phyloP scores from a whole-genome alignment of 257 asterid species.

The Thymus mandschuricus region DNA sequence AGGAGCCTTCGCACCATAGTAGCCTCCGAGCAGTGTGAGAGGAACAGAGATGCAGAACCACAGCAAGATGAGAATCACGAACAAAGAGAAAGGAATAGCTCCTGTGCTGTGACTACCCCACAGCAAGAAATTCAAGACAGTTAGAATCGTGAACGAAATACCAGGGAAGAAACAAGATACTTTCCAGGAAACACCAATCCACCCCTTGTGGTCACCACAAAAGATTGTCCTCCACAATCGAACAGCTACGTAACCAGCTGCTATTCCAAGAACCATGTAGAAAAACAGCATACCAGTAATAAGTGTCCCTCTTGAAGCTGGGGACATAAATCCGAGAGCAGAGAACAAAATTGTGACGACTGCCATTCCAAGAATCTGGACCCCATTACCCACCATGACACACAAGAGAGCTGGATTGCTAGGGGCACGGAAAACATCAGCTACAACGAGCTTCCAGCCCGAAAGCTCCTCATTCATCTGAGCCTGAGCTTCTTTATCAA shows the following conservation, averaged over 20 bases:
- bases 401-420: slow-evolving; percentile 69
- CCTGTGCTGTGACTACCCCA: slow-evolving; percentile 93
- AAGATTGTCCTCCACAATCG: slow-evolving; percentile 81
- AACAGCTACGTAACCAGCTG: slow-evolving; percentile 83
- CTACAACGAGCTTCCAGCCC: slow-evolving; percentile 85
- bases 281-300: slow-evolving; percentile 80
- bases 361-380: slow-evolving; percentile 87
- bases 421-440: slow-evolving; percentile 84
- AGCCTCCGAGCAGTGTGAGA: slow-evolving; percentile 79
- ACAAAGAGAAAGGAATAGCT: slow-evolving; percentile 82
- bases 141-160: slow-evolving; percentile 64
- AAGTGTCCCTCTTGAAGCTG: slow-evolving; percentile 84
- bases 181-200: slow-evolving; percentile 78
- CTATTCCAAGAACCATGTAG: slow-evolving; percentile 77
- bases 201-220: slow-evolving; percentile 71
- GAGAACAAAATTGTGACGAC: slow-evolving; percentile 77
- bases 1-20: slow-evolving; percentile 79
- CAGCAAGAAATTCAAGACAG: slow-evolving; percentile 67
- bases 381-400: slow-evolving; percentile 82
- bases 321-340: slow-evolving; percentile 92
- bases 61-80: slow-evolving; percentile 66
- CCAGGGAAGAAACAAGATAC: slow-evolving; percentile 88
- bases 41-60: slow-evolving; percentile 93
- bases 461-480: slow-evolving; percentile 92
- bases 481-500: slow-evolving; percentile 87